Base-by-base conservation (phyloP, 768 basidiomycete species). In the Boletus rubroflammeus region DNA sequence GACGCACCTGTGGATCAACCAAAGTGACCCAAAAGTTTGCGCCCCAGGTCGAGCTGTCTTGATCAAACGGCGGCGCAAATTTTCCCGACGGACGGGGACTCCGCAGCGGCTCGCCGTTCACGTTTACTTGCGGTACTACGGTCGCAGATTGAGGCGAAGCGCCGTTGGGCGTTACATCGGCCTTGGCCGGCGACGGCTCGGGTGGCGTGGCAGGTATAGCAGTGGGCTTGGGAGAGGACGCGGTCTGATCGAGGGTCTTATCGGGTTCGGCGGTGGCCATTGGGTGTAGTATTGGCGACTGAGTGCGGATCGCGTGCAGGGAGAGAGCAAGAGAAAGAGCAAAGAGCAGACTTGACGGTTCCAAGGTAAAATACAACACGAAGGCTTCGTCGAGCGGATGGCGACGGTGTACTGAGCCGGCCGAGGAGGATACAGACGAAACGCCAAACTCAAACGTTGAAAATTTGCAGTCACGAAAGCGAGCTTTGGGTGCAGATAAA, bases 1-100 rank as follows among this genome's bases (percentile, higher is more conserved):
- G 51, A 78, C 79, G 60, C 67, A 90, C 93, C 79, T 90, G 84
- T 26, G 94, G 94, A 77, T 97, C 93, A 45, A 88, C 81, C 49
- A 96, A 78, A 6, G 94, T 95, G 7, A 96, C 91, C 94, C 94
- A 97, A 67, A 97, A 96, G 69, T 93, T 86, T 26, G 88, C 82
- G 5, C 91, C 92, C 92, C 92, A 94, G 28, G 79, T 80, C 56
- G 80, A 71, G 60, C 79, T 80, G 29, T 72, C 70, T 4, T 62
- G 54, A 55, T 72, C 72, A 28, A 58, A 49, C 0, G 60, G 47
- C 2, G 43, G 21, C 3, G 28, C 14, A n/a, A 64, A 62, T 3
- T 57, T 60, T 28, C 56, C 66, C n/a, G 71, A 70, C 8, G 66
- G 72, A 32, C 70, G 66, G 43, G 66, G 70, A 50, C 66, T 73